Percentiles rank a stretch among this genome's conserved stretches.
phyloP scores from a whole-genome alignment of 495 filamentous ascomycete species.

The Pseudoneurospora amorphoporcata region DNA sequence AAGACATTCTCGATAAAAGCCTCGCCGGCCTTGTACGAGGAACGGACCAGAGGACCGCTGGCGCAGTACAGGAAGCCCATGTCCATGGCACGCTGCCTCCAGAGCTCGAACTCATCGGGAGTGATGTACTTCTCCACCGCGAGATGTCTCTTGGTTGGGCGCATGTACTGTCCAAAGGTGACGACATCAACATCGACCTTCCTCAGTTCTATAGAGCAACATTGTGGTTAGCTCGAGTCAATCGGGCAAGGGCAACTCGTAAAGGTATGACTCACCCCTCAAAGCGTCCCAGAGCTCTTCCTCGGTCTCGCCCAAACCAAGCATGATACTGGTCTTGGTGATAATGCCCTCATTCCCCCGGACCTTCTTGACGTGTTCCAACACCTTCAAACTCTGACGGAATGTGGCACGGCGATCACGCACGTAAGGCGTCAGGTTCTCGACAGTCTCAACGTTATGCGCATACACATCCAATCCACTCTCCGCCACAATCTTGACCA shows the following conservation, averaged over 20 bases:
- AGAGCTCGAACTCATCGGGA: conserved; percentile 79
- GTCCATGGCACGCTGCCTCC: conserved; percentile 81
- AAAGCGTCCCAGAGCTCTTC: conserved; percentile 77
- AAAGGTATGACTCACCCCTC: conserved; percentile 36
- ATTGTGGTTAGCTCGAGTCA: neutral
- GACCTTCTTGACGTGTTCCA: conserved; percentile 71
- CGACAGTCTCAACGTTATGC: conserved; percentile 94
- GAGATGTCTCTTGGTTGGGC: conserved; percentile 95
- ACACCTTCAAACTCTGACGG: conserved; percentile 69
- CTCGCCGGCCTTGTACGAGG: conserved; percentile 94
- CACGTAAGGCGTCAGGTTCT: conserved; percentile 79
- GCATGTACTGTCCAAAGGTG: conserved; percentile 99
- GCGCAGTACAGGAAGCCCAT: conserved; percentile 97
- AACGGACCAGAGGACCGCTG: conserved; percentile 82
- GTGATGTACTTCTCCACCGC: conserved; percentile 90
- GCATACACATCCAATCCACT: conserved; percentile 94
- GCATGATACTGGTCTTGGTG: conserved; percentile 96
- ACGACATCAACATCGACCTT: conserved; percentile 80
- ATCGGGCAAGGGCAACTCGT: neutral
- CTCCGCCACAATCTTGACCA: conserved; percentile 68
- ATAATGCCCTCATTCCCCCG: conserved; percentile 57
- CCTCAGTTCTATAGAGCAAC: conserved; percentile 49
- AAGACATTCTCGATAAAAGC: conserved; percentile 98
- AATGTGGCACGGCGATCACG: conserved; percentile 86
- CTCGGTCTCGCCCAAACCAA: conserved; percentile 87